A percentile compares a stretch with the other conserved stretches of the same genome.
Evolutionary conservation across 495 filamentous ascomycete species (phyloP).

Genomic region (Podospora tetraspora): DNA sequence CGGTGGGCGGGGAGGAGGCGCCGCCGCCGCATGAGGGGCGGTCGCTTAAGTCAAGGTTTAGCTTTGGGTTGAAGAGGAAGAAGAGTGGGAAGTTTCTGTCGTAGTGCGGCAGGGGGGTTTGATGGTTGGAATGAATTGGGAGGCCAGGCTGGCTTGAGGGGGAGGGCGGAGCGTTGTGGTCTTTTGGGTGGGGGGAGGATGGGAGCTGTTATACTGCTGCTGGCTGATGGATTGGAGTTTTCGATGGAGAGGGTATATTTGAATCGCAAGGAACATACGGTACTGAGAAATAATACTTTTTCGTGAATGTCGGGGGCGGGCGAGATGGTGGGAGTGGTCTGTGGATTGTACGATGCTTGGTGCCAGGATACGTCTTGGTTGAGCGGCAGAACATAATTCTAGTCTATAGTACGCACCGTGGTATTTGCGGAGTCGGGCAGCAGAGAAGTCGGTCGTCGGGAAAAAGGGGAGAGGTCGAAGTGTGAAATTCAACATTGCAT

Average conservation of each 20-base stretch:
- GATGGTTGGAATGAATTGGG: background rate
- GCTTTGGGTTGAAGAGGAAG: constrained; percentile 54
- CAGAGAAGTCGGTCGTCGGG: background rate
- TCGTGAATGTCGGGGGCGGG: background rate
- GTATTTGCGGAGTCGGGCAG: background rate
- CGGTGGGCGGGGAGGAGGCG: constrained; percentile 12
- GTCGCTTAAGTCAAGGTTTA: constrained; percentile 49
- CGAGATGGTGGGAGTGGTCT: background rate
- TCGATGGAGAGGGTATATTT: background rate
- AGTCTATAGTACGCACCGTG: background rate
- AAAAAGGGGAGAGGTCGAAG: background rate
- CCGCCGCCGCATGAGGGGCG: constrained; percentile 28
- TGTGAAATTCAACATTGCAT: background rate
- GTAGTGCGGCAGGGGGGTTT: constrained; percentile 15
- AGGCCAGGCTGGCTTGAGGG: background rate
- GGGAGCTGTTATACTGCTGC: background rate
- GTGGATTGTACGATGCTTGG: background rate
- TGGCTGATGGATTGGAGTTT: background rate
- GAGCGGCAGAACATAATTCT: background rate
- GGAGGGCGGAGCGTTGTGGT: background rate
- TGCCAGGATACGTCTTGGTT: background rate
- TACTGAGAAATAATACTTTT: background rate
- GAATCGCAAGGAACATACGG: background rate
- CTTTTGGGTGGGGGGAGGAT: background rate
- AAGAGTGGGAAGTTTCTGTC: constrained; percentile 48